Evolutionary conservation across 495 filamentous ascomycete genomes (phyloP).

Genomic region (Penicillium dipodomyicola): DNA sequence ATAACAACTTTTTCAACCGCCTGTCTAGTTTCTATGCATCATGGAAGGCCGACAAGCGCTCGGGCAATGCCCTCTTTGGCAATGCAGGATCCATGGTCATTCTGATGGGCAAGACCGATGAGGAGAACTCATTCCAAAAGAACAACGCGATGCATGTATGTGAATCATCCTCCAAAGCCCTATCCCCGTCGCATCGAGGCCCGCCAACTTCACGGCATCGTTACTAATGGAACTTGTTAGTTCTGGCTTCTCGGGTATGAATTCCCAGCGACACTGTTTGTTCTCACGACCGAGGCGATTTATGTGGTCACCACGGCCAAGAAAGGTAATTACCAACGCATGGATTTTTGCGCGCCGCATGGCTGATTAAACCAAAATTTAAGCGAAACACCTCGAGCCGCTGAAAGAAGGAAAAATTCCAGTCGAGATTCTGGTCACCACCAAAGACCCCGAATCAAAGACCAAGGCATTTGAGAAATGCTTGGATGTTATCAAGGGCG

Average conservation of each 20-base stretch:
- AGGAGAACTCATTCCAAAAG: constrained; percentile 80
- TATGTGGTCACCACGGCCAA: constrained; percentile 94
- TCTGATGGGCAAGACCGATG: constrained; percentile 91
- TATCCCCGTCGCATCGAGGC: neutral
- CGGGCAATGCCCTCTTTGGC: constrained; percentile 70
- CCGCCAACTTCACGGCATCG: neutral
- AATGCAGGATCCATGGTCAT: constrained; percentile 83
- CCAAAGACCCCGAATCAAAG: constrained; percentile 87
- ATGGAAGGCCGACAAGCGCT: constrained; percentile 94
- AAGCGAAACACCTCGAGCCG: constrained; percentile 89
- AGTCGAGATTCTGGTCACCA: constrained; percentile 81
- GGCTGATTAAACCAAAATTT: constrained; percentile 13
- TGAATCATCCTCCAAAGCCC: constrained; percentile 17
- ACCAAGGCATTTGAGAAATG: constrained; percentile 81
- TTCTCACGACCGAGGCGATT: constrained; percentile 82
- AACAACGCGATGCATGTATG: constrained; percentile 92
- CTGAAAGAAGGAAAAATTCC: constrained; percentile 89
- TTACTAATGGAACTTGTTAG: constrained; percentile 46
- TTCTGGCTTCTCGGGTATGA: constrained; percentile 99
- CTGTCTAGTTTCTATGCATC: constrained; percentile 77
- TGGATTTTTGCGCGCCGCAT: neutral
- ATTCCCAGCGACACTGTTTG: constrained; percentile 91
- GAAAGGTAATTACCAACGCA: constrained; percentile 63
- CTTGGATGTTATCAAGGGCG: constrained; percentile 76
- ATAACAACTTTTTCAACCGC: constrained; percentile 85